Base-by-base conservation (phyloP, 1,139 yeast species). In the Blastobotrys petasosporus region DNA sequence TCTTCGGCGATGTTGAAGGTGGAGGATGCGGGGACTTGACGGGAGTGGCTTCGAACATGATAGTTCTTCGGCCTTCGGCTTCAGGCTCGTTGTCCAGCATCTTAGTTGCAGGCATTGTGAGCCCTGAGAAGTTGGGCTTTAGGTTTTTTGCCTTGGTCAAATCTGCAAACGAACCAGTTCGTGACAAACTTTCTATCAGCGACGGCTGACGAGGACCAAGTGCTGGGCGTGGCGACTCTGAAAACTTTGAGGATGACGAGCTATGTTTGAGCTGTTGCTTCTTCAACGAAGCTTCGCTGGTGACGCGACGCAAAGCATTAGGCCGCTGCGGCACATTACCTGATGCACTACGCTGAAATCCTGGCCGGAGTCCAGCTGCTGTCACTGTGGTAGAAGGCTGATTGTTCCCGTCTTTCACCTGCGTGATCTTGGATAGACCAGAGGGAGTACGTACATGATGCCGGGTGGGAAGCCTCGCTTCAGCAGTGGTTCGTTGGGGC, bases 101-200 rank as follows among this genome's bases (percentile, higher is more conserved):
- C 54, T 75, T 79, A 0, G 95, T 79, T 47, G 79, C 76, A 1
- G 95, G 95, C 45, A 85, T 76, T 41, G 87, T 82, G 43, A 80
- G 81, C 1, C 95, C 85, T 36, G 86, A 78, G 59, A 87, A 87
- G 46, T 82, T 80, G 0, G 95, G 94, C 46, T 52, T 63, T 40
- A 54, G 45, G 35, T 52, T 55, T 45, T 51, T 55, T 8, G 59
- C 55, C 9, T 51, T 44, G 25, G 45, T 44, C 32, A 42, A 25
- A 34, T 54, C 54, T 6, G 50, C 46, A 13, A 41, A 38, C 1
- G 46, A 44, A 10, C 45, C 48, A 1, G 53, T 41, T 1, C 53
- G 42, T 2, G 56, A 53, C 28, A 48, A 30, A 2, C 54, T 50
- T 32, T 47, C 51, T 40, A 54, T 52, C 29, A 54, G 39, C 3